phyloP scores from a whole-genome alignment of 768 basidiomycete genomes.

The Amyloporia xantha region DNA sequence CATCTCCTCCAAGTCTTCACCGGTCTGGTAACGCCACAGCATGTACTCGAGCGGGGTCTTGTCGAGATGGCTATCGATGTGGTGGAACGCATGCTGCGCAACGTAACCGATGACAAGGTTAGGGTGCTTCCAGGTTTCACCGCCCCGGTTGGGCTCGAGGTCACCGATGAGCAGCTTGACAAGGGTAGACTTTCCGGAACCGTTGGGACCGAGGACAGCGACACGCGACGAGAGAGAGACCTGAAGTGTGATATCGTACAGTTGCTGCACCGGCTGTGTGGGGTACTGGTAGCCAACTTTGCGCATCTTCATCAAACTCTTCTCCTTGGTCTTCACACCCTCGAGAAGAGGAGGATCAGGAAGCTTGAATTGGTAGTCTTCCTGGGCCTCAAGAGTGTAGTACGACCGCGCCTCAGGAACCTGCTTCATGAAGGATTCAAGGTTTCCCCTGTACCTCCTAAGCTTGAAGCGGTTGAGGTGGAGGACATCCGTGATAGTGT shows the following conservation, averaged over 20 bases:
- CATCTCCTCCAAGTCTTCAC: slow-evolving; percentile 97
- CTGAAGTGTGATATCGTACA: slow-evolving; percentile 93
- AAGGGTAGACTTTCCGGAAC: slow-evolving; percentile 96
- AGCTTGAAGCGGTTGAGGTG: slow-evolving; percentile 99
- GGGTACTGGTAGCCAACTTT: slow-evolving; percentile 98
- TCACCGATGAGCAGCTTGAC: slow-evolving; percentile 97
- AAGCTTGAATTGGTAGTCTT: slow-evolving; percentile 98
- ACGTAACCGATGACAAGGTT: slow-evolving; percentile 99
- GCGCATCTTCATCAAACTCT: slow-evolving; percentile 94
- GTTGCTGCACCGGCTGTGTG: slow-evolving; percentile 75
- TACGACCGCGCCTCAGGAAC: slow-evolving; percentile 98
- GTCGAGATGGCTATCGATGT: slow-evolving; percentile 97
- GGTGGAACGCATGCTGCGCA: slow-evolving; percentile 99
- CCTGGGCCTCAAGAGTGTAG: slow-evolving; percentile 91
- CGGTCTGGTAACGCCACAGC: slow-evolving; percentile 99
- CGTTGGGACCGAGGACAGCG: slow-evolving; percentile 96
- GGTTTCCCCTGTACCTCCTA: slow-evolving; percentile 90
- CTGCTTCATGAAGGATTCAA: slow-evolving; percentile 87
- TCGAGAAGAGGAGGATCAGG: slow-evolving; percentile 95
- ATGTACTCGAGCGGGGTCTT: slow-evolving; percentile 99
- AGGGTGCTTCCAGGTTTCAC: slow-evolving; percentile 98
- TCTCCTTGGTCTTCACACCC: slow-evolving; percentile 99
- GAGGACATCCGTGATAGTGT: slow-evolving; percentile 96
- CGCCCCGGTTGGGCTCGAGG: slow-evolving; percentile 92
- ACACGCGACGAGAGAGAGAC: slow-evolving; percentile 98